These are phyloP conservation scores for Pichia phayaonensis DNA, from an alignment of 805 yeast species.

Conservation along the genomic window DNA sequence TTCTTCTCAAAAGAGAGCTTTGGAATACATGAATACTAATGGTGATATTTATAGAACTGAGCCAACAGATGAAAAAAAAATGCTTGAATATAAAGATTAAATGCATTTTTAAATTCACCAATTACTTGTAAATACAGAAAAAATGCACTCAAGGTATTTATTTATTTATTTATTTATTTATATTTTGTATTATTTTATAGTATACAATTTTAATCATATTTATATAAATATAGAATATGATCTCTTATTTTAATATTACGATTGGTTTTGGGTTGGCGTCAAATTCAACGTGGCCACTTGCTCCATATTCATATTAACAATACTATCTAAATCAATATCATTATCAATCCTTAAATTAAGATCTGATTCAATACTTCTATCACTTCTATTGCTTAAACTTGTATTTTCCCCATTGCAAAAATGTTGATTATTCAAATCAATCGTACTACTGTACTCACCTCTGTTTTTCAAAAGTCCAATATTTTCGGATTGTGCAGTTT, in stretches of 20 bases:
- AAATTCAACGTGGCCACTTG: slow-evolving; percentile 7
- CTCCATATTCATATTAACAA: slow-evolving; percentile 15
- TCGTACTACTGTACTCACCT: slow-evolving; percentile 4
- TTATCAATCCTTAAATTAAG: background rate
- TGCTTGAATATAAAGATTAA: slow-evolving; percentile 11
- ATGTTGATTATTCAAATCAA: background rate
- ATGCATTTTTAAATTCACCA: background rate
- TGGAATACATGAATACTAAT: slow-evolving; percentile 25
- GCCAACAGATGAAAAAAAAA: slow-evolving; percentile 21
- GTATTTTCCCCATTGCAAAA: background rate
- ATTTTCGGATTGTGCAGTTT: slow-evolving; percentile 13
- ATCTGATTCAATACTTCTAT: background rate
- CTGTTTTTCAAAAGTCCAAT: slow-evolving; percentile 22
- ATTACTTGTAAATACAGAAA: background rate
- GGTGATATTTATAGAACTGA: slow-evolving; percentile 33
- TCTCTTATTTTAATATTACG: no score
- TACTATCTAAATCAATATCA: slow-evolving; percentile 8
- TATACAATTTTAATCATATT: background rate
- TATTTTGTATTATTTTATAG: background rate
- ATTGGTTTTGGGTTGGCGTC: slow-evolving; percentile 7
- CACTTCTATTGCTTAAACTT: background rate
- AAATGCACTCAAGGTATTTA: background rate
- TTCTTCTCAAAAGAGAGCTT: slow-evolving; percentile 23
- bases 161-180: background rate
- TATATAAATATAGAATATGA: background rate